A percentile compares a stretch with the other conserved stretches of the same genome.
Evolutionary conservation across 1,139 yeast species (phyloP).

Genomic region (Pneumocystis wakefieldiae): DNA sequence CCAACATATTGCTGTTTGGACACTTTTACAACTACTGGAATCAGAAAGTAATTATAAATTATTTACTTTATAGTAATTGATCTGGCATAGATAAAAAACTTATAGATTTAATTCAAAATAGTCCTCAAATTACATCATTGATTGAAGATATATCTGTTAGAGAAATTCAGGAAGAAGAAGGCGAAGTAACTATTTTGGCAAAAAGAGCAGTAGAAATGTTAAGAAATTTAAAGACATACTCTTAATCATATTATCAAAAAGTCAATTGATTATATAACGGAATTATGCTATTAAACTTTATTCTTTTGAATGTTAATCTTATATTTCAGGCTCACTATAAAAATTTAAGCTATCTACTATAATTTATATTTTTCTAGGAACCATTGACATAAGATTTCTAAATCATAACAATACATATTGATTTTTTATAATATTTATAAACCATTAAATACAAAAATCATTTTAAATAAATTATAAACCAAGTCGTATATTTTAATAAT

Average conservation of each 20-base stretch:
- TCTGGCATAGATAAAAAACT: not conserved
- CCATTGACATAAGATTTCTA: not conserved
- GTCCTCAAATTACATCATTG: not conserved
- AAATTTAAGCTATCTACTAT: not conserved
- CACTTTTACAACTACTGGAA: slow-evolving; percentile 81
- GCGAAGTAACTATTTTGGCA: slow-evolving; percentile 7
- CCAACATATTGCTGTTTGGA: slow-evolving; percentile 97
- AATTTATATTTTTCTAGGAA: not conserved
- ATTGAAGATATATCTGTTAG: slow-evolving; percentile 22
- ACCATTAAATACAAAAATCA: too few relatives aligned
- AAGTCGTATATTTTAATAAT: too few relatives aligned
- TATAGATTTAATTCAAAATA: not conserved
- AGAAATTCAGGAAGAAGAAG: slow-evolving; percentile 13
- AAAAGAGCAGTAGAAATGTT: slow-evolving; percentile 6
- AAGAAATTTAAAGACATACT: not conserved
- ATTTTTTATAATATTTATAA: not conserved
- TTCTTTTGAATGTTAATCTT: not conserved
- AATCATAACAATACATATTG: not conserved
- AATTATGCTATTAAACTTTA: not conserved
- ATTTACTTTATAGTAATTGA: slow-evolving; percentile 8
- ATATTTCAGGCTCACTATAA: not conserved
- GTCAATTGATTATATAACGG: not conserved
- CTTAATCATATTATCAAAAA: not conserved
- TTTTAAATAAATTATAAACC: too few relatives aligned
- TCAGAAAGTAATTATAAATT: slow-evolving; percentile 39